phyloP scores from a whole-genome alignment of 2,329 filamentous ascomycete genomes.

The Rhinocladiella similis region DNA sequence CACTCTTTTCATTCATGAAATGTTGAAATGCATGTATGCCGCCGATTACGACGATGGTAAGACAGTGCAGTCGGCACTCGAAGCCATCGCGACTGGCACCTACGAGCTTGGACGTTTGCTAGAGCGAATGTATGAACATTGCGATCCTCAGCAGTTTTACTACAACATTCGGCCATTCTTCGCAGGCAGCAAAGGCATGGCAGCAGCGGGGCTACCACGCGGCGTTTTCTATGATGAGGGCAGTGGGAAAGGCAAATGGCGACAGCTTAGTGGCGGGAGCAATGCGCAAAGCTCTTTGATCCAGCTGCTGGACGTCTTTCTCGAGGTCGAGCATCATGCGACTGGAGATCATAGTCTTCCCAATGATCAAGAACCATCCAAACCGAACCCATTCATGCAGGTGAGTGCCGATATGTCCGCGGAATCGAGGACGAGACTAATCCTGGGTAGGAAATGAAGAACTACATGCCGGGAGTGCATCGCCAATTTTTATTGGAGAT shows the following conservation, averaged over 20 bases:
- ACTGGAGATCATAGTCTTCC: conserved; percentile 32
- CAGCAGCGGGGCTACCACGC: conserved; percentile 49
- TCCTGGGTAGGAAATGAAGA: conserved; percentile 49
- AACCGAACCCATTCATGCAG: conserved; percentile 33
- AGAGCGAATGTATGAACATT: conserved; percentile 54
- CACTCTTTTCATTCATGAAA: conserved; percentile 45
- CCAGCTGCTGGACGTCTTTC: conserved; percentile 55
- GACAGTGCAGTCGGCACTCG: conserved; percentile 41
- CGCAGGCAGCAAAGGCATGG: conserved; percentile 57
- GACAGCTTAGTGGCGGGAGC: conserved; percentile 54
- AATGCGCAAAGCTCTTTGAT: conserved; percentile 58
- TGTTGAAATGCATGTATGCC: conserved; percentile 50
- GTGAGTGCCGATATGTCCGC: conserved; percentile 25
- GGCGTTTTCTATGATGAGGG: conserved; percentile 51
- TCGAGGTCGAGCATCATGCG: conserved; percentile 50
- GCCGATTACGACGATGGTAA: conserved; percentile 39
- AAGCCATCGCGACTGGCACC: conserved; percentile 43
- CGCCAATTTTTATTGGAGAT: conserved; percentile 52
- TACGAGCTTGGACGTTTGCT: conserved; percentile 42
- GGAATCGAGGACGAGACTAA: conserved; percentile 1
- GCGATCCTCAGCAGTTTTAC: conserved; percentile 51
- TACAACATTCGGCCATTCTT: conserved; percentile 53
- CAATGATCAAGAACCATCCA: conserved; percentile 25
- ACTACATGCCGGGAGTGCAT: conserved; percentile 57
- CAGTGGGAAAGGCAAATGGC: conserved; percentile 49